Evolutionary conservation across 1,139 yeast species (phyloP).

Genomic region (Debaryomyces subglobosus): DNA sequence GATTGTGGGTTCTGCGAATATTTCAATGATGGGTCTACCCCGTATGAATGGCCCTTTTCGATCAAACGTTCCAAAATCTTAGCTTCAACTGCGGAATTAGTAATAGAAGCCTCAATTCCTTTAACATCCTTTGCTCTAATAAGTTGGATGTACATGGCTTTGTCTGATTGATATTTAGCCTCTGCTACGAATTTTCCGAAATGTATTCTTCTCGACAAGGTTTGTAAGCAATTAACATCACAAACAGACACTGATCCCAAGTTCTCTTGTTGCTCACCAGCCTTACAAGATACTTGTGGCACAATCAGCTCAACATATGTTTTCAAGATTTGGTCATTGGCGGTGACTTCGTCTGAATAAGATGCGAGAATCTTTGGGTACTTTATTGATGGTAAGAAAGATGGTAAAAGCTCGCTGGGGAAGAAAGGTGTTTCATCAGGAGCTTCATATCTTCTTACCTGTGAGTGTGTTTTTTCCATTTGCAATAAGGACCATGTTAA

Average conservation of each 20-base stretch:
- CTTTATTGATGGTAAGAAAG: slow-evolving; percentile 76
- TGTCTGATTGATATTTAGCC: slow-evolving; percentile 77
- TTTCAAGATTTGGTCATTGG: slow-evolving; percentile 67
- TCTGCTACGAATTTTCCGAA: slow-evolving; percentile 98
- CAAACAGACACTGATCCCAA: slow-evolving; percentile 83
- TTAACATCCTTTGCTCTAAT: slow-evolving; percentile 66
- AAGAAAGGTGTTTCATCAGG: slow-evolving; percentile 96
- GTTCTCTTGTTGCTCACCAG: slow-evolving; percentile 83
- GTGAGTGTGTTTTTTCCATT: slow-evolving; percentile 78
- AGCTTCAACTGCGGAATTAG: slow-evolving; percentile 84
- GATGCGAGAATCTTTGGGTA: slow-evolving; percentile 80
- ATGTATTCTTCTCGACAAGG: slow-evolving; percentile 91
- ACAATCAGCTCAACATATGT: slow-evolving; percentile 73
- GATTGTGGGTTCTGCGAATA: slow-evolving; percentile 71
- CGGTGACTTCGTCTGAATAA: slow-evolving; percentile 74
- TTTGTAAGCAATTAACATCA: slow-evolving; percentile 86
- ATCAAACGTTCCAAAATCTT: slow-evolving; percentile 77
- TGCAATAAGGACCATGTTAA: slow-evolving; percentile 84
- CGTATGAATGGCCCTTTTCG: slow-evolving; percentile 82
- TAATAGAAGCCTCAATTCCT: slow-evolving; percentile 80
- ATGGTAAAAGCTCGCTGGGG: slow-evolving; percentile 63
- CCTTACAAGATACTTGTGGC: slow-evolving; percentile 67
- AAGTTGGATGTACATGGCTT: slow-evolving; percentile 61
- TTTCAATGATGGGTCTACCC: slow-evolving; percentile 81
- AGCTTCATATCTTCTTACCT: slow-evolving; percentile 86